These are phyloP conservation scores for Metschnikowia lochheadii DNA, from an alignment of 805 yeast species.

Conservation along the genomic window DNA sequence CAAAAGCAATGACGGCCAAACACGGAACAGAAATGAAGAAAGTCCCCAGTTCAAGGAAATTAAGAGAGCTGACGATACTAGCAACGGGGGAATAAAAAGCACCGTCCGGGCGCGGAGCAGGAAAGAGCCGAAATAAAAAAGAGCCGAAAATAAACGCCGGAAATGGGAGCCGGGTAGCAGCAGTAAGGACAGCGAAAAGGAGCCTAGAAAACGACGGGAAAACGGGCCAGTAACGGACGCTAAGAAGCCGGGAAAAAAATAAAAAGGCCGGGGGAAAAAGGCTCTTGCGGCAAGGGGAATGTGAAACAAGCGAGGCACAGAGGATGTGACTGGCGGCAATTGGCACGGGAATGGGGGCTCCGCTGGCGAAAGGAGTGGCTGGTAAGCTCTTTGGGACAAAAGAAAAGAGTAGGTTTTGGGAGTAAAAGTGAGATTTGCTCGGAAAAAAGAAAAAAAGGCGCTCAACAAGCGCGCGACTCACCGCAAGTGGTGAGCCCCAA, in stretches of 20 bases:
- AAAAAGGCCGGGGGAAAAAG: not conserved
- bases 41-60: not conserved
- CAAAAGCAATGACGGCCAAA: no score
- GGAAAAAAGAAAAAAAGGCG: constrained; percentile 3
- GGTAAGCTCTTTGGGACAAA: constrained; percentile 4
- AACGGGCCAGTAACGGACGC: not conserved
- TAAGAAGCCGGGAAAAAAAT: not conserved
- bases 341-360: constrained; percentile 1
- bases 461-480: constrained; percentile 1
- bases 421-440: not conserved
- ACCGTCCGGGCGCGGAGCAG: constrained; percentile 1
- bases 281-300: not conserved
- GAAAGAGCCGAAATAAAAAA: not conserved
- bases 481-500: constrained; percentile 1
- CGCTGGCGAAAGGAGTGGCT: constrained; percentile 3
- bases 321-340: not conserved
- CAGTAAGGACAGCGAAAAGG: not conserved
- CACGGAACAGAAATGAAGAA: not conserved
- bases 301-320: not conserved
- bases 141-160: not conserved
- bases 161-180: not conserved
- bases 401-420: constrained; percentile 5
- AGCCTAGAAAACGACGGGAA: not conserved
- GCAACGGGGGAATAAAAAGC: not conserved
- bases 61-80: not conserved